Evolutionary conservation across 2,329 filamentous ascomycete species (phyloP).

Genomic region (Claviceps fusiformis): DNA sequence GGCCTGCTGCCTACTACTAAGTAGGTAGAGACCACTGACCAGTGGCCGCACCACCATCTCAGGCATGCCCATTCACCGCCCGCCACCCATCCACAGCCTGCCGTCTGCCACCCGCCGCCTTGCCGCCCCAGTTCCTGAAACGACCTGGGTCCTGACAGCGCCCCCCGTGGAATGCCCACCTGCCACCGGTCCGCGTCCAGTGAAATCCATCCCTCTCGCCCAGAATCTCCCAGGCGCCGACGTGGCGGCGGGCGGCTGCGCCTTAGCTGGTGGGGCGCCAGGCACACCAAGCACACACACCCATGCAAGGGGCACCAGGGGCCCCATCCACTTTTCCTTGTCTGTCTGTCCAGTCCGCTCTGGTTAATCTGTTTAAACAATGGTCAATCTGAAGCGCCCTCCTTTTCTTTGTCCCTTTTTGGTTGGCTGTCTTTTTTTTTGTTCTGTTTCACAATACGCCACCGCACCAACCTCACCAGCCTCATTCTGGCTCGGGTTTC

Average conservation of each 20-base stretch:
- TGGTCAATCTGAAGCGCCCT: neutral
- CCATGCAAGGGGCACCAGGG: neutral
- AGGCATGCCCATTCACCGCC: neutral
- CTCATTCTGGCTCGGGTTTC: neutral
- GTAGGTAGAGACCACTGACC: no score
- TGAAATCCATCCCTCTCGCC: neutral
- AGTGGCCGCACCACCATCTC: neutral
- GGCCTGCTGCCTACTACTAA: neutral
- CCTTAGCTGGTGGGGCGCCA: neutral
- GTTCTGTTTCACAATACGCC: neutral
- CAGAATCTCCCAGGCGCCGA: neutral
- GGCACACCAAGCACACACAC: no score
- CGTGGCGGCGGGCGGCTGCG: neutral
- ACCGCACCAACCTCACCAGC: neutral
- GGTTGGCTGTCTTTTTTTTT: neutral
- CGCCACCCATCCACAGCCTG: neutral
- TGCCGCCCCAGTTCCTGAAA: constrained; percentile 2
- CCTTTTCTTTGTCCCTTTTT: neutral
- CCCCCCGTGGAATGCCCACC: neutral
- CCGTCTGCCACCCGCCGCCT: no score
- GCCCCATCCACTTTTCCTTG: neutral
- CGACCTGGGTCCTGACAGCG: neutral
- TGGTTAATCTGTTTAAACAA: neutral
- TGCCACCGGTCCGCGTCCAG: neutral
- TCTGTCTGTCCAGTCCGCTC: no score